Conservation (phyloP, 805 yeast genomes). For the Kluyveromyces dobzhanskii region DNA sequence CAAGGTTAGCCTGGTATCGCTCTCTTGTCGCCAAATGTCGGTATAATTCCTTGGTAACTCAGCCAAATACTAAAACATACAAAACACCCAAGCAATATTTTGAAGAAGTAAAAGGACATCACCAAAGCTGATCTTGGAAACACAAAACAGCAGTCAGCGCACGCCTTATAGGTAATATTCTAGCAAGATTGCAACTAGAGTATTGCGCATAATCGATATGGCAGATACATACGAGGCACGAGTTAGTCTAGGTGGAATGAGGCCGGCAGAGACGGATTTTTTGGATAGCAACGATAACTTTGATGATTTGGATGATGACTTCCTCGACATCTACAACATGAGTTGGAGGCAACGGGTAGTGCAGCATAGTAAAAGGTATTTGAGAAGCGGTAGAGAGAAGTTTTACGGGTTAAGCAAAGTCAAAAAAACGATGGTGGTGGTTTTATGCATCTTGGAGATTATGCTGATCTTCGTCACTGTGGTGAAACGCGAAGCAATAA, state of each 20-base stretch:
- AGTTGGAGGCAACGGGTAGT: conserved; percentile 27
- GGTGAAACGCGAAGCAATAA: conserved; percentile 21
- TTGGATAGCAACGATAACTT: conserved; percentile 8
- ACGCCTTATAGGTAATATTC: too few relatives aligned
- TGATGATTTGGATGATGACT: conserved; percentile 23
- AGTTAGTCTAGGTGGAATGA: conserved; percentile 6
- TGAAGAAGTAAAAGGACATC: too few relatives aligned
- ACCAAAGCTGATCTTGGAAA: too few relatives aligned
- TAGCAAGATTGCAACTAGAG: too few relatives aligned
- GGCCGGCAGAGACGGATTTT: conserved; percentile 1
- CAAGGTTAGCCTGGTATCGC: too few relatives aligned
- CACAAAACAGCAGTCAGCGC: too few relatives aligned
- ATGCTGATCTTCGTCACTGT: conserved; percentile 14
- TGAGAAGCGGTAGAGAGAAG: conserved; percentile 10
- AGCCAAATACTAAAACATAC: too few relatives aligned
- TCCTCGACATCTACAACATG: conserved; percentile 26
- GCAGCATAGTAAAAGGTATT: conserved; percentile 12
- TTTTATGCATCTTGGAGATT: conserved; percentile 11
- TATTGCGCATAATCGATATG: conserved; percentile 8
- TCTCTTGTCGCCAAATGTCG: too few relatives aligned
- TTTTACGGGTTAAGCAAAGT: conserved; percentile 15
- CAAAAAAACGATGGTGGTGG: conserved; percentile 15
- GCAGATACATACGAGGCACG: conserved; percentile 14
- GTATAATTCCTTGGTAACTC: too few relatives aligned
- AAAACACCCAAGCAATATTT: too few relatives aligned